Conservation (phyloP, 1,284 basidiomycete species). For the Leccinum huronense region DNA sequence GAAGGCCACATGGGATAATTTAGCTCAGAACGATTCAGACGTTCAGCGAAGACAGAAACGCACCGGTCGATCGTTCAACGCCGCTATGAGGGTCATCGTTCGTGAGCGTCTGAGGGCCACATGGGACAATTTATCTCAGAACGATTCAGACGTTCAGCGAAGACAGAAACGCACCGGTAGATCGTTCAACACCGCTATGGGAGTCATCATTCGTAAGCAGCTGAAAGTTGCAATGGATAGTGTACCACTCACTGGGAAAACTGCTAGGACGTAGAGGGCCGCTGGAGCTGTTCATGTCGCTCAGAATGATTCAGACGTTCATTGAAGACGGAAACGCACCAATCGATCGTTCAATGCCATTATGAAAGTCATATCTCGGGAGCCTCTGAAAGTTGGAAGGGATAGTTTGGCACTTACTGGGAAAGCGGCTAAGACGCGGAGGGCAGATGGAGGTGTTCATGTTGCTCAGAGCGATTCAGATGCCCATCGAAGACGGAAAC, state of each 20-base stretch:
- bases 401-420: not conserved
- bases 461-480: not conserved
- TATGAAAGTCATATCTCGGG: not conserved
- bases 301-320: not conserved
- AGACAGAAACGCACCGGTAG: not conserved
- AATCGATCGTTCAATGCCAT: not conserved
- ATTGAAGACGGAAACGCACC: not conserved
- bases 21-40: not conserved
- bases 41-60: not conserved
- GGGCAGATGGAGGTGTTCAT: not conserved
- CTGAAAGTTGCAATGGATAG: not conserved
- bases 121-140: not conserved
- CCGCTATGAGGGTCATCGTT: not conserved
- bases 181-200: not conserved
- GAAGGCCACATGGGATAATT: not conserved
- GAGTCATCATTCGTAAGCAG: not conserved
- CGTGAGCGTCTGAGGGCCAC: no score
- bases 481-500: not conserved
- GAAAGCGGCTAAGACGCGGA: not conserved
- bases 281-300: not conserved
- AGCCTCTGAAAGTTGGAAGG: not conserved
- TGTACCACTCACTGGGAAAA: not conserved
- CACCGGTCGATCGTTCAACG: not conserved
- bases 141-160: not conserved
- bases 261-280: not conserved